Conservation (phyloP, 2,329 filamentous ascomycete species). For the Zymoseptoria passerinii region DNA sequence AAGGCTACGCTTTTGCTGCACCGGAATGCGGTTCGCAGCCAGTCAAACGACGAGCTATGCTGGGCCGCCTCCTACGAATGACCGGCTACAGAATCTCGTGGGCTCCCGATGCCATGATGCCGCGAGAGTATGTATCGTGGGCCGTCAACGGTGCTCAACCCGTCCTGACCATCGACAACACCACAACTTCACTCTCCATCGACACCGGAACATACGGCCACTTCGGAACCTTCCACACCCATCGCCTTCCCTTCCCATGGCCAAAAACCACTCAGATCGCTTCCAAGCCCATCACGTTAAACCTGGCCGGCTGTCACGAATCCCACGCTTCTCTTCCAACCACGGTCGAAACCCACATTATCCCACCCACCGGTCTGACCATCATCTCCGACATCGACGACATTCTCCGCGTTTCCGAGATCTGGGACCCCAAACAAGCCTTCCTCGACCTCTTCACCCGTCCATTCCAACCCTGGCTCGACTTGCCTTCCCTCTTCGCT, state of each 20-base stretch:
- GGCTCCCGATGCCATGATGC: neutral
- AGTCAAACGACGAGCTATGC: neutral
- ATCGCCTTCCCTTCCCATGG: neutral
- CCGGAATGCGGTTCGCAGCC: neutral
- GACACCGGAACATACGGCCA: constrained; percentile 3
- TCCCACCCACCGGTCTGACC: constrained; percentile 16
- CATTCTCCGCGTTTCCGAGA: constrained; percentile 16
- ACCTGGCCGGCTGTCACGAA: neutral
- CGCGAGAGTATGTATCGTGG: neutral
- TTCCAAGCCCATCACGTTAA: neutral
- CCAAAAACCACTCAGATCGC: neutral
- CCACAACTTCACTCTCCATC: neutral
- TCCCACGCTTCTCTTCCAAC: neutral
- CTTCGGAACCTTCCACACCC: neutral
- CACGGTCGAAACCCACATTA: neutral
- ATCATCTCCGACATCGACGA: constrained; percentile 24
- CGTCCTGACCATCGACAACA: neutral
- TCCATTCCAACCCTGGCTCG: constrained; percentile 13
- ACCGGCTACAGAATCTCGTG: neutral
- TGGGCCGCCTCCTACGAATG: neutral
- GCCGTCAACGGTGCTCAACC: neutral
- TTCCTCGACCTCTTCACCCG: constrained; percentile 12
- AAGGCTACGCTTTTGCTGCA: neutral
- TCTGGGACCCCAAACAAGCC: constrained; percentile 21
- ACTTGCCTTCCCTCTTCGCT: constrained; percentile 15